Conservation (phyloP, 371 early-diverging fungal species). For the Rhizopus stolonifer region DNA sequence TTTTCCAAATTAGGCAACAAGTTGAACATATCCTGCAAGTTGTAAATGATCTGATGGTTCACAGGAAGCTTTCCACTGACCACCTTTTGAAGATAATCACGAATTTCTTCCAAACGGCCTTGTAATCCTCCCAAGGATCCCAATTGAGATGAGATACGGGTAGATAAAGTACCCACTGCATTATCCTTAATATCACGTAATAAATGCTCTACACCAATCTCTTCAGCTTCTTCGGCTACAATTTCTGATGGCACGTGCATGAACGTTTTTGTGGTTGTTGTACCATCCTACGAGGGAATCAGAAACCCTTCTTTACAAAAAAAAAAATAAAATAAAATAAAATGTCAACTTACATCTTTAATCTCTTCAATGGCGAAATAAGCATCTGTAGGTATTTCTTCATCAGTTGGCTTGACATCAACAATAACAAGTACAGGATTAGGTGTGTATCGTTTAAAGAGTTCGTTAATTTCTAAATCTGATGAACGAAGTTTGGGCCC, state of each 20-base stretch:
- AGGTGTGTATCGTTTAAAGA: slow-evolving; percentile 92
- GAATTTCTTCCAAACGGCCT: slow-evolving; percentile 81
- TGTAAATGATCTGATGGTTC: slow-evolving; percentile 94
- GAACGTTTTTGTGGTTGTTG: slow-evolving; percentile 93
- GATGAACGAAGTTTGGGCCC: slow-evolving; percentile 97
- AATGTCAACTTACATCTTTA: slow-evolving; percentile 66
- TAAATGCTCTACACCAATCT: slow-evolving; percentile 99
- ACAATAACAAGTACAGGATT: slow-evolving; percentile 96
- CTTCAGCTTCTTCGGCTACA: slow-evolving; percentile 99
- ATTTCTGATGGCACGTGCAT: slow-evolving; percentile 94
- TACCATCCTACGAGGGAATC: slow-evolving; percentile 95
- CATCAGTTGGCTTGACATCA: slow-evolving; percentile 90
- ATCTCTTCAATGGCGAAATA: slow-evolving; percentile 93
- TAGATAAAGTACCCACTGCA: slow-evolving; percentile 91
- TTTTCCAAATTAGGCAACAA: slow-evolving; percentile 86
- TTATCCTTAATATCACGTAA: slow-evolving; percentile 98
- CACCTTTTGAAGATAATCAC: slow-evolving; percentile 85
- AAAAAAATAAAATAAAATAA: background rate
- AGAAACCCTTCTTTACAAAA: no score
- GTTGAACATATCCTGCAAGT: slow-evolving; percentile 96
- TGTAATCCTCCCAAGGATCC: slow-evolving; percentile 88
- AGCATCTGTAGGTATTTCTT: slow-evolving; percentile 96
- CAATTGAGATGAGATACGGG: slow-evolving; percentile 85
- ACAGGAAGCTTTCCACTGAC: slow-evolving; percentile 83
- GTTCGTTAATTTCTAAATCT: slow-evolving; percentile 98